These are phyloP conservation scores for Candida corydali DNA, from an alignment of 805 yeast genomes.

Conservation along the genomic window DNA sequence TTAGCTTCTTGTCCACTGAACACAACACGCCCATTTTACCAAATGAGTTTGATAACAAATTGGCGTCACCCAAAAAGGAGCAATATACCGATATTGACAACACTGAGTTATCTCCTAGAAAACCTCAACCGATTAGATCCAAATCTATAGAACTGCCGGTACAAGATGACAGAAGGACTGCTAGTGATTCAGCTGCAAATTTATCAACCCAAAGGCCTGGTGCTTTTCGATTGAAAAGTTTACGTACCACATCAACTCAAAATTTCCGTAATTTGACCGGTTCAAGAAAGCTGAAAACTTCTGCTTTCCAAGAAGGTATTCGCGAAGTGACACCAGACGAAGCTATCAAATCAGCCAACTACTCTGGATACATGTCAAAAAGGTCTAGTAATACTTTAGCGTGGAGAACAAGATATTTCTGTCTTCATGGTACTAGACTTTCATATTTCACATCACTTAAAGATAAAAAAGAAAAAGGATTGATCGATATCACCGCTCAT, in stretches of 20 bases:
- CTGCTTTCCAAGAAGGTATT: conserved; percentile 87
- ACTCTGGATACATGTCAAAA: conserved; percentile 95
- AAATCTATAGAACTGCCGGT: conserved; percentile 7
- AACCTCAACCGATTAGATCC: conserved; percentile 18
- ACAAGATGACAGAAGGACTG: conserved; percentile 20
- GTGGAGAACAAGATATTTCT: conserved; percentile 86
- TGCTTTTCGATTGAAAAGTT: conserved; percentile 43
- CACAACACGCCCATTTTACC: neutral
- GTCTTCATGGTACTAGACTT: conserved; percentile 87
- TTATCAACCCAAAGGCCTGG: conserved; percentile 9
- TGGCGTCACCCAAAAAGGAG: conserved; percentile 21
- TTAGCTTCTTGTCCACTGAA: conserved; percentile 44
- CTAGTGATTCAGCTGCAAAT: conserved; percentile 35
- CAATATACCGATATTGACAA: conserved; percentile 27
- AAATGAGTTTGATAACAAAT: conserved; percentile 8
- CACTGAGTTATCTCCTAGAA: conserved; percentile 33
- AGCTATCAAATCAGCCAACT: conserved; percentile 70
- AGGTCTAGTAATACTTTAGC: conserved; percentile 74
- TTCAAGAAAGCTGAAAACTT: conserved; percentile 59
- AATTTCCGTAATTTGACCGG: conserved; percentile 44
- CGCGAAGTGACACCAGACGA: conserved; percentile 69
- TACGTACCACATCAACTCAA: conserved; percentile 52
- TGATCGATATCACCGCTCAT: conserved; percentile 94
- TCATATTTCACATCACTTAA: conserved; percentile 78
- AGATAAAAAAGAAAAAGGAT: conserved; percentile 84